These are phyloP conservation scores for Daedalea quercina DNA, from an alignment of 768 basidiomycete genomes.

Conservation along the genomic window DNA sequence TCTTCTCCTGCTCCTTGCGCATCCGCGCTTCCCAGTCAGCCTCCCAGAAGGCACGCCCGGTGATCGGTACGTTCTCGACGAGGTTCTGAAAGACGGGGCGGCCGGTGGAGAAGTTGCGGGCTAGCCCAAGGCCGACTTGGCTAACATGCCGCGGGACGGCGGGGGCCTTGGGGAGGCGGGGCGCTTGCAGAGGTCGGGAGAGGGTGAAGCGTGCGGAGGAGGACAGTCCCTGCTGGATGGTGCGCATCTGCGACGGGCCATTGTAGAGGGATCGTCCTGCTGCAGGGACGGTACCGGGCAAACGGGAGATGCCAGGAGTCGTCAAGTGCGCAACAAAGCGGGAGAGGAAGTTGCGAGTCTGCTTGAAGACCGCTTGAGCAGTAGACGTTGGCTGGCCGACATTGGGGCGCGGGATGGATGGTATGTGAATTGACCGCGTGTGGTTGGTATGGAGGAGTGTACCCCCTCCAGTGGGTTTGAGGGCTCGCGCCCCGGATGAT, in stretches of 20 bases:
- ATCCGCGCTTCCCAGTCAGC: slow-evolving; percentile 60
- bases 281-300: slow-evolving; percentile 23
- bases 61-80: slow-evolving; percentile 65
- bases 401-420: slow-evolving; percentile 29
- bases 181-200: slow-evolving; percentile 35
- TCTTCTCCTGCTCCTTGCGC: slow-evolving; percentile 34
- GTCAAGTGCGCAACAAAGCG: slow-evolving; percentile 52
- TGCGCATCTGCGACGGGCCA: slow-evolving; percentile 19
- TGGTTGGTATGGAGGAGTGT: slow-evolving; percentile 6
- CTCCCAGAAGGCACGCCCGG: slow-evolving; percentile 66
- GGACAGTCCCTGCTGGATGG: slow-evolving; percentile 51
- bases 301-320: slow-evolving; percentile 39
- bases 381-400: slow-evolving; percentile 25
- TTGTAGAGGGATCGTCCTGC: slow-evolving; percentile 23
- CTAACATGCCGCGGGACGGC: slow-evolving; percentile 41
- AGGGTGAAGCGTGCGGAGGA: slow-evolving; percentile 48
- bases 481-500: slow-evolving; percentile 19
- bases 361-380: slow-evolving; percentile 41
- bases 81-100: slow-evolving; percentile 77
- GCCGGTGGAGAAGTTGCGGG: slow-evolving; percentile 66
- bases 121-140: slow-evolving; percentile 72
- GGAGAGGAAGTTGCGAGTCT: slow-evolving; percentile 49
- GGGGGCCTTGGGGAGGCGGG: slow-evolving; percentile 54
- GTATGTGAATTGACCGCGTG: slow-evolving; percentile 39
- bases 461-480: slow-evolving; percentile 4